phyloP scores from a whole-genome alignment of 2,329 filamentous ascomycete genomes.

The Hypomyces perniciosus region DNA sequence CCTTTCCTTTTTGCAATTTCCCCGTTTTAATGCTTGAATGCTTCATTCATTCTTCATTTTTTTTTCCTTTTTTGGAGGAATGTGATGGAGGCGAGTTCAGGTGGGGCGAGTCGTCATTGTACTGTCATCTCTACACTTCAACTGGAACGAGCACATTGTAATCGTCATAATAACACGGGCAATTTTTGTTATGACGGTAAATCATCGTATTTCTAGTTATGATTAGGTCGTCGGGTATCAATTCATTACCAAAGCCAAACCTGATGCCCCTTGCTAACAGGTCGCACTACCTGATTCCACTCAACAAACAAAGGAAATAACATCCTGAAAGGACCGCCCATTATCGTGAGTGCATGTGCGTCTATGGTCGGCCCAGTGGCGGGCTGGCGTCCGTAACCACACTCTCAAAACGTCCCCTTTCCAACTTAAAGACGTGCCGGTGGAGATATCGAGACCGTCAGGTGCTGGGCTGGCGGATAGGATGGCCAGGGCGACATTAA shows the following conservation, averaged over 20 bases:
- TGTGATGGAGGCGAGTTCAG: too few species aligned
- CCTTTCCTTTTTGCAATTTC: background rate
- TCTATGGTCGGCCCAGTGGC: conserved; percentile 6
- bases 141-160: too few species aligned
- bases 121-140: too few species aligned
- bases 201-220: conserved; percentile 5
- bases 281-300: conserved; percentile 5
- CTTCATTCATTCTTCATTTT: too few species aligned
- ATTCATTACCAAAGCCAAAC: conserved; percentile 14
- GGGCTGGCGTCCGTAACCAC: background rate
- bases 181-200: background rate
- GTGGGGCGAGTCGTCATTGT: too few species aligned
- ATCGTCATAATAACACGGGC: background rate
- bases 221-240: conserved; percentile 13
- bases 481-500: conserved; percentile 38
- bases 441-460: background rate
- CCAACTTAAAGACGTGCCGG: background rate
- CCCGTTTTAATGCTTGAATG: too few species aligned
- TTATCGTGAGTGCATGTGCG: conserved; percentile 5
- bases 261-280: conserved; percentile 3
- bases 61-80: too few species aligned
- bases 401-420: conserved; percentile 1
- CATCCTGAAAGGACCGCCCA: conserved; percentile 4
- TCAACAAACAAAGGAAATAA: background rate
- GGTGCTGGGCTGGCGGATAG: conserved; percentile 5